A percentile compares a stretch with the other conserved stretches of the same genome.
Conservation (phyloP, 2,329 filamentous ascomycete genomes). For the Aspergillus brasiliensis region DNA sequence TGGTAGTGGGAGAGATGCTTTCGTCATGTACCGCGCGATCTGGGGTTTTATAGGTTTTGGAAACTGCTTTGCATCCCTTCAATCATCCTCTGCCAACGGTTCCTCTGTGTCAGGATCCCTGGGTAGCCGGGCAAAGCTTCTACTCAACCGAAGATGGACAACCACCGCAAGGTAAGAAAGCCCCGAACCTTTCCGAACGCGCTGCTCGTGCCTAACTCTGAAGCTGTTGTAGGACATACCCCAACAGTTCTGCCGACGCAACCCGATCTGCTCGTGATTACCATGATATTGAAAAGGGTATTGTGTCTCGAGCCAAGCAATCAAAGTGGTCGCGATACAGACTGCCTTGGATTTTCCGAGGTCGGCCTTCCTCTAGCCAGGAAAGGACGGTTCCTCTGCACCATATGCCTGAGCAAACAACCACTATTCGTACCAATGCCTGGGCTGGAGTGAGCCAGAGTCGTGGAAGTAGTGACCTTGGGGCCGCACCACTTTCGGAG, state of each 20-base stretch:
- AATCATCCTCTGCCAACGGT: conserved; percentile 17
- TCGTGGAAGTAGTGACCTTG: conserved; percentile 28
- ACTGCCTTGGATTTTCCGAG: conserved; percentile 16
- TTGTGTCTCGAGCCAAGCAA: background rate
- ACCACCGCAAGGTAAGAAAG: conserved; percentile 20
- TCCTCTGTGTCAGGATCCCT: conserved; percentile 24
- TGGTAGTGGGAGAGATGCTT: conserved; percentile 64
- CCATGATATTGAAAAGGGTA: conserved; percentile 28
- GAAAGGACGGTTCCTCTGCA: conserved; percentile 17
- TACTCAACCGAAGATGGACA: conserved; percentile 26
- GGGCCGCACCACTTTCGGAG: conserved; percentile 8
- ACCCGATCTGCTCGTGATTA: conserved; percentile 1
- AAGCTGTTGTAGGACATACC: conserved; percentile 11
- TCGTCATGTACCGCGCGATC: conserved; percentile 54
- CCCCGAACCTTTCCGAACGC: too few species aligned
- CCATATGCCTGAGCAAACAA: conserved; percentile 22
- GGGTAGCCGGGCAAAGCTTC: conserved; percentile 30
- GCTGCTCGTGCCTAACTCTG: background rate
- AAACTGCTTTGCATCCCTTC: conserved; percentile 31
- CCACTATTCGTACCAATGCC: conserved; percentile 33
- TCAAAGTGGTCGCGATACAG: conserved; percentile 15
- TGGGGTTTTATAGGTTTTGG: conserved; percentile 47
- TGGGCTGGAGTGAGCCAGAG: conserved; percentile 33
- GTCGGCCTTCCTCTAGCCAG: conserved; percentile 9
- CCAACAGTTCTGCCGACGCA: conserved; percentile 8